Percentiles rank a stretch among this genome's conserved stretches.
phyloP scores from a whole-genome alignment of 257 asterid species.

The Solanum pennellii region DNA sequence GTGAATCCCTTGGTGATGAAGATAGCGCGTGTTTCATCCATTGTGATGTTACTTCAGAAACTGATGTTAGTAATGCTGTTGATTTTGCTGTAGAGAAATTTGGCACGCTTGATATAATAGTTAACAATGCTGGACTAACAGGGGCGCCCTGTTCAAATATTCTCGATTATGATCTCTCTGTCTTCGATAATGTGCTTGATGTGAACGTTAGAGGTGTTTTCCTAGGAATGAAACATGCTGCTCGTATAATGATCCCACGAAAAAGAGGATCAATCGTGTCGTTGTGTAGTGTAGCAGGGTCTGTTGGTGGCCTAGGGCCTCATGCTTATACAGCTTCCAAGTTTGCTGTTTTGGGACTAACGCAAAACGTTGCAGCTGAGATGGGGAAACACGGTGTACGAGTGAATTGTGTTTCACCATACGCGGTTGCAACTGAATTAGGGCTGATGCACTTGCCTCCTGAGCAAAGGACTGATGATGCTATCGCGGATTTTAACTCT shows the following conservation, averaged over 20 bases:
- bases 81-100: slow-evolving; percentile 47
- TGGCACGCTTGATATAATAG: slow-evolving; percentile 72
- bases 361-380: slow-evolving; percentile 74
- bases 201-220: slow-evolving; percentile 63
- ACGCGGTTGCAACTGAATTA: slow-evolving; percentile 53
- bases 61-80: slow-evolving; percentile 51
- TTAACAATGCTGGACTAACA: slow-evolving; percentile 68
- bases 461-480: slow-evolving; percentile 60
- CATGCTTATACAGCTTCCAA: slow-evolving; percentile 73
- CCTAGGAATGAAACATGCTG: slow-evolving; percentile 85
- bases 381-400: slow-evolving; percentile 72
- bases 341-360: slow-evolving; percentile 73
- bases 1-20: slow-evolving; percentile 19
- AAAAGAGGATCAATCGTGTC: slow-evolving; percentile 70
- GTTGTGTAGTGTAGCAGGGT: slow-evolving; percentile 36
- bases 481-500: slow-evolving; percentile 37
- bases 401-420: slow-evolving; percentile 87
- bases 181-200: slow-evolving; percentile 45
- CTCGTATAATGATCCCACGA: slow-evolving; percentile 74
- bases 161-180: slow-evolving; percentile 36
- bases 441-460: slow-evolving; percentile 53
- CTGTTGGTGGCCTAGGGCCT: slow-evolving; percentile 39
- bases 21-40: slow-evolving; percentile 23
- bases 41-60: slow-evolving; percentile 69
- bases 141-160: slow-evolving; percentile 60